Conservation (phyloP, 805 yeast genomes). For the Helenozyma baotianmanensis region DNA sequence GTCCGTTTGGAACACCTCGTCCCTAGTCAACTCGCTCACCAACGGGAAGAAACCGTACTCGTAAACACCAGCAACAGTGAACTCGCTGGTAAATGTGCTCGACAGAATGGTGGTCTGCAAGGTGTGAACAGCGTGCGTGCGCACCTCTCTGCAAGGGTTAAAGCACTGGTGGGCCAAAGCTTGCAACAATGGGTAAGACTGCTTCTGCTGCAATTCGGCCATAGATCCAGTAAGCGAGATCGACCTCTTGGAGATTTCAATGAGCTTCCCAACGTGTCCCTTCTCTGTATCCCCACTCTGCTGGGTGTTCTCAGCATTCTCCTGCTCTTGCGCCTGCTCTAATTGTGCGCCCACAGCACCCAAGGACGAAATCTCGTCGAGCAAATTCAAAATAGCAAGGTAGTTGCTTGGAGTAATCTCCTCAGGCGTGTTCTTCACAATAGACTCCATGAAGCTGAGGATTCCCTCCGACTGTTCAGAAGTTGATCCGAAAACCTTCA, state of each 20-base stretch:
- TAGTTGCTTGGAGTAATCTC: constrained; percentile 48
- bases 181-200: constrained; percentile 62
- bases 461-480: constrained; percentile 40
- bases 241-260: constrained; percentile 57
- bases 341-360: constrained; percentile 77
- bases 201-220: constrained; percentile 35
- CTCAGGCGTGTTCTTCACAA: constrained; percentile 29
- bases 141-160: constrained; percentile 78
- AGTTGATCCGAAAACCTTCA: constrained; percentile 46
- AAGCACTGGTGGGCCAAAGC: constrained; percentile 86
- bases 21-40: constrained; percentile 59
- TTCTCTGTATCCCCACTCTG: constrained; percentile 35
- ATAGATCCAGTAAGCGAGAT: constrained; percentile 58
- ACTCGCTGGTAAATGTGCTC: constrained; percentile 27
- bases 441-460: constrained; percentile 42
- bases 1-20: constrained; percentile 57
- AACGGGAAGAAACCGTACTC: constrained; percentile 75
- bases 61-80: constrained; percentile 53
- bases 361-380: constrained; percentile 76
- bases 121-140: constrained; percentile 58
- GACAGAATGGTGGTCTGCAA: constrained; percentile 53
- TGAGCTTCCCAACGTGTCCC: constrained; percentile 21
- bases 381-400: constrained; percentile 61
- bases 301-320: constrained; percentile 42
- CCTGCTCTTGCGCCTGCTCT: constrained; percentile 47